These are phyloP conservation scores for Candida dajiaensis DNA, from an alignment of 805 yeast genomes.

Conservation along the genomic window DNA sequence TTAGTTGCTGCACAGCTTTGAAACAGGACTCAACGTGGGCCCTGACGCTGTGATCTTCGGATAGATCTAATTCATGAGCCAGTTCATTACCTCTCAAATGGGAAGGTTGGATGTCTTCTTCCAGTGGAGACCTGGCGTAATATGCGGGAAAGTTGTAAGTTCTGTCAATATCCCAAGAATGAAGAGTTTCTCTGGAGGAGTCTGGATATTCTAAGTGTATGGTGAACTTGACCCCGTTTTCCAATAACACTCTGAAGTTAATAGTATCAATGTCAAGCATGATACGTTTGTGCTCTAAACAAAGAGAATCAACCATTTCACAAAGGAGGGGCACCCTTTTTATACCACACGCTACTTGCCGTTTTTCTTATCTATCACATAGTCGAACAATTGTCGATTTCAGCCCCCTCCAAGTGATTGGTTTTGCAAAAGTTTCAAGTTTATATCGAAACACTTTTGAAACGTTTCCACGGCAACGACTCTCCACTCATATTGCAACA, in stretches of 20 bases:
- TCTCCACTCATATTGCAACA: neutral
- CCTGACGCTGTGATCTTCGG: neutral
- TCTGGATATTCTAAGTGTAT: neutral
- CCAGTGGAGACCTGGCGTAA: neutral
- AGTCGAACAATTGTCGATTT: too few species aligned
- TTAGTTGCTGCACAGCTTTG: slow-evolving; percentile 31
- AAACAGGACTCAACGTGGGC: slow-evolving; percentile 12
- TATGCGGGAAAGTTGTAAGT: neutral
- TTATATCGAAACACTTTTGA: neutral
- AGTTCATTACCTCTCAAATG: neutral
- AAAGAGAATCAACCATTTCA: neutral
- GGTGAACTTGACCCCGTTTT: neutral
- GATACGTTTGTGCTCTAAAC: neutral
- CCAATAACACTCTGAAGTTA: neutral
- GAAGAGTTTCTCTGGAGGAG: neutral
- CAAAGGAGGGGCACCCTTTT: too few species aligned
- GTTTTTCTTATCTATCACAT: neutral
- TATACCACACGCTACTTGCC: neutral
- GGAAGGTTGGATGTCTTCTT: neutral
- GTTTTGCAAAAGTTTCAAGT: neutral
- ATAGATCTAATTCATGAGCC: neutral
- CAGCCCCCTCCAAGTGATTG: neutral
- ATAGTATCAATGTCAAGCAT: neutral
- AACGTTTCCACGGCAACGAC: neutral
- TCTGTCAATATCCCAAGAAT: neutral